These are phyloP conservation scores for Tolypocladium tropicale DNA, from an alignment of 2,329 filamentous ascomycete species.

Conservation along the genomic window DNA sequence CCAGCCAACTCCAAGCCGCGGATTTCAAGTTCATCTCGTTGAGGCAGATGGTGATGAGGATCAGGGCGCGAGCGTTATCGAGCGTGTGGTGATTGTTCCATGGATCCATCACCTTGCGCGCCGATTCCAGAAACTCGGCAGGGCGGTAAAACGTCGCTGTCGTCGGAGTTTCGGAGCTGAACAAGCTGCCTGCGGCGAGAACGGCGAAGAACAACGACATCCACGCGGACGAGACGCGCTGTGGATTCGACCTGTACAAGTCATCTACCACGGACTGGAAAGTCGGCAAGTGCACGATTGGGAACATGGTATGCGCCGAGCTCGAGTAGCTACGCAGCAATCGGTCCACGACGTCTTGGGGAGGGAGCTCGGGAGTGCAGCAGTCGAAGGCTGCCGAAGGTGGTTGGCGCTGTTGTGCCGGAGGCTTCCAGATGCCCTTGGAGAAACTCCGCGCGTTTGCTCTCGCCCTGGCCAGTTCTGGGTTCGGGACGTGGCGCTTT, in stretches of 20 bases:
- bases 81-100: slow-evolving; percentile 72
- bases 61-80: slow-evolving; percentile 61
- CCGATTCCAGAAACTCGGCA: slow-evolving; percentile 59
- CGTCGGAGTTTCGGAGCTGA: slow-evolving; percentile 45
- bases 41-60: slow-evolving; percentile 69
- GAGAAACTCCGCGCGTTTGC: slow-evolving; percentile 63
- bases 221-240: slow-evolving; percentile 55
- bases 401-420: slow-evolving; percentile 52
- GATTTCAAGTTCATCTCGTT: slow-evolving; percentile 81
- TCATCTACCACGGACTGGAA: slow-evolving; percentile 69
- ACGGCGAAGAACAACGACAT: slow-evolving; percentile 73
- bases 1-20: slow-evolving; percentile 78
- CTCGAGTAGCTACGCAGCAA: slow-evolving; percentile 67
- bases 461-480: slow-evolving; percentile 63
- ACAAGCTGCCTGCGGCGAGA: slow-evolving; percentile 72
- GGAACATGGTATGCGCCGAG: slow-evolving; percentile 70
- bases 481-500: slow-evolving; percentile 48
- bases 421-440: slow-evolving; percentile 70
- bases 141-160: slow-evolving; percentile 42
- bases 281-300: slow-evolving; percentile 79
- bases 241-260: slow-evolving; percentile 59
- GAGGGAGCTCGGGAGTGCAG: slow-evolving; percentile 56
- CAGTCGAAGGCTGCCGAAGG: slow-evolving; percentile 38
- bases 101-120: slow-evolving; percentile 61
- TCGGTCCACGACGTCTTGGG: slow-evolving; percentile 58